phyloP scores from a whole-genome alignment of 345 rosid genomes.

The Rhodamnia rubescens region DNA sequence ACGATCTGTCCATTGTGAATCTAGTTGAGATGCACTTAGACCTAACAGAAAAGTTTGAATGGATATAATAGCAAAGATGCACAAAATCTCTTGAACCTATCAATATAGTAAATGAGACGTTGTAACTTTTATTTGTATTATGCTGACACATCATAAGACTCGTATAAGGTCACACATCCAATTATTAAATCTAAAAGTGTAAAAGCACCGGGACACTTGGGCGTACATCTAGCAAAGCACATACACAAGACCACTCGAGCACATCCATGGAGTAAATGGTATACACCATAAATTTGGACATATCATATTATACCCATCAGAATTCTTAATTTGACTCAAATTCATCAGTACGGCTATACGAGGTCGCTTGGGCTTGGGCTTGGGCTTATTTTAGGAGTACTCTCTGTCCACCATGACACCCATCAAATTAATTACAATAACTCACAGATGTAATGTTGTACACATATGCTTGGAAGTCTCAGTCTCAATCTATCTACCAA shows the following conservation, averaged over 20 bases:
- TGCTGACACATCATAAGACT: not conserved
- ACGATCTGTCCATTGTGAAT: not conserved
- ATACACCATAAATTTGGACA: not conserved
- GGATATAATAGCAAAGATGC: not conserved
- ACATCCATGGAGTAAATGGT: not conserved
- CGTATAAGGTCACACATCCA: not conserved
- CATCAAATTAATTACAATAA: not conserved
- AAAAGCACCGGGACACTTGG: not conserved
- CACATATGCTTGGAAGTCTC: not conserved
- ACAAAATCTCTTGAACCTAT: not conserved
- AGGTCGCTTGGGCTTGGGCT: not conserved
- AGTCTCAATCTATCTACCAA: not conserved
- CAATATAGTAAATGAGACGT: not conserved
- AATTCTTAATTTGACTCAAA: not conserved
- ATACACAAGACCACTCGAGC: not conserved
- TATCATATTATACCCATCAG: not conserved
- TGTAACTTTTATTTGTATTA: not conserved
- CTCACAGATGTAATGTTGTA: not conserved
- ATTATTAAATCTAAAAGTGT: not conserved
- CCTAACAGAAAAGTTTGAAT: not conserved
- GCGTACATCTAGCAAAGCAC: not conserved
- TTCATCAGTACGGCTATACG: not conserved
- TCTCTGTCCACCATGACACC: not conserved
- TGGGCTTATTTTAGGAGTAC: not conserved
- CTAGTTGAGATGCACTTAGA: not conserved